Percentiles rank a stretch among this genome's conserved stretches.
phyloP scores from a whole-genome alignment of 2,329 filamentous ascomycete genomes.

The Ceratocystis cacaofunesta region DNA sequence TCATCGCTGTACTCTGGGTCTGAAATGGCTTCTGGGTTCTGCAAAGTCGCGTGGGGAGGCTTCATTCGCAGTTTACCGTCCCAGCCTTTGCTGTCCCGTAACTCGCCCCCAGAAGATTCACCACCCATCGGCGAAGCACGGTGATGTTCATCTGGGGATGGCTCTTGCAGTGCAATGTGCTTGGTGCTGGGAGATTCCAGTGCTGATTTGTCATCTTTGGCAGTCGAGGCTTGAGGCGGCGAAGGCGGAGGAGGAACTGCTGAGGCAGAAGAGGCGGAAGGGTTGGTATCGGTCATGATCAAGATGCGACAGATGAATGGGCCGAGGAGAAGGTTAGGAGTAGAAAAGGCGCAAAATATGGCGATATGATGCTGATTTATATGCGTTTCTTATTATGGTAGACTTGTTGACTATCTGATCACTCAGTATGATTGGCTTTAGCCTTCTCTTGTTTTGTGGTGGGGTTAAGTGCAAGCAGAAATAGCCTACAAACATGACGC shows the following conservation, averaged over 20 bases:
- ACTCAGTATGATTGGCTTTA: too few species aligned
- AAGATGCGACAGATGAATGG: not conserved
- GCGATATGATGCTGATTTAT: too few species aligned
- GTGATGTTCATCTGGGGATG: conserved; percentile 19
- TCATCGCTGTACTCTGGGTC: conserved; percentile 74
- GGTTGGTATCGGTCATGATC: not conserved
- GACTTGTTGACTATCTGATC: too few species aligned
- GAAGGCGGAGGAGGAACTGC: not conserved
- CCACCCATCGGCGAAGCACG: conserved; percentile 21
- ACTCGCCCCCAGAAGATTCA: conserved; percentile 27
- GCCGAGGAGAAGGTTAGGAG: not conserved
- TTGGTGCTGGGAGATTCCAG: not conserved
- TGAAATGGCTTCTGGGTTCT: conserved; percentile 67
- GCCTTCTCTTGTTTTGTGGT: too few species aligned
- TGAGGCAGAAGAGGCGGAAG: not conserved
- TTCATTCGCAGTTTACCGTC: conserved; percentile 68
- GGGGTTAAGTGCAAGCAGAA: too few species aligned
- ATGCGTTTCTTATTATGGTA: too few species aligned
- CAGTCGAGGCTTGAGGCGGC: conserved; percentile 10
- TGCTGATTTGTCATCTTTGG: not conserved
- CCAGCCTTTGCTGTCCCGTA: conserved; percentile 56
- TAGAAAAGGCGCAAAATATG: not conserved
- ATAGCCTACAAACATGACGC: too few species aligned
- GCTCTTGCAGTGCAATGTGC: conserved; percentile 37
- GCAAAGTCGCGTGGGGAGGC: conserved; percentile 35